Conservation (phyloP, 75 land plant species). For the Pinus tabuliformis region DNA sequence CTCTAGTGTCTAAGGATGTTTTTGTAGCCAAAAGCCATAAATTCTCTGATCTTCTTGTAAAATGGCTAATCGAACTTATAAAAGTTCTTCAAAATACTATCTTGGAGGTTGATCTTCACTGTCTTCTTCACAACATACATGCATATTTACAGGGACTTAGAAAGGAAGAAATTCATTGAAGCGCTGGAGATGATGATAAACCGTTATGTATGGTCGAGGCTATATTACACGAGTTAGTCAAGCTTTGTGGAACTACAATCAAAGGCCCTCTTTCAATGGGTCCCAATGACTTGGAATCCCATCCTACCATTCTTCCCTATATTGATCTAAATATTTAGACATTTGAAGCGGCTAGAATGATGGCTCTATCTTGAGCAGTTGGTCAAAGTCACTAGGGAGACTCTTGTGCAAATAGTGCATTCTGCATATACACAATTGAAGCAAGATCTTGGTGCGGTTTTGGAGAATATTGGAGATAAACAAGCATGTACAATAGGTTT, state of each 20-base stretch:
- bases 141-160: constrained; percentile 91
- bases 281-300: constrained; percentile 96
- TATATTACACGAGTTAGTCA: constrained; percentile 96
- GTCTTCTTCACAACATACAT: constrained; percentile 95
- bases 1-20: constrained; percentile 56
- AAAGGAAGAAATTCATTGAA: constrained; percentile 95
- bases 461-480: constrained; percentile 99
- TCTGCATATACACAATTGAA: constrained; percentile 95
- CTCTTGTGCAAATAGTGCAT: constrained; percentile 58
- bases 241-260: constrained; percentile 94
- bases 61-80: constrained; percentile 94
- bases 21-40: constrained; percentile 66
- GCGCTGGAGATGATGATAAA: constrained; percentile 99
- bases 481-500: constrained; percentile 96
- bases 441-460: constrained; percentile 99
- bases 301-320: constrained; percentile 98
- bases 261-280: constrained; percentile 99
- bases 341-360: constrained; percentile 88
- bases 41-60: constrained; percentile 95
- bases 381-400: constrained; percentile 85
- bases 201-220: constrained; percentile 99
- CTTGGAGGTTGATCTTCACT: constrained; percentile 92
- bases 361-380: constrained; percentile 67
- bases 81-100: constrained; percentile 94
- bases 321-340: constrained; percentile 99